phyloP scores from a whole-genome alignment of 2,329 filamentous ascomycete genomes.

The Cytospora piceae region DNA sequence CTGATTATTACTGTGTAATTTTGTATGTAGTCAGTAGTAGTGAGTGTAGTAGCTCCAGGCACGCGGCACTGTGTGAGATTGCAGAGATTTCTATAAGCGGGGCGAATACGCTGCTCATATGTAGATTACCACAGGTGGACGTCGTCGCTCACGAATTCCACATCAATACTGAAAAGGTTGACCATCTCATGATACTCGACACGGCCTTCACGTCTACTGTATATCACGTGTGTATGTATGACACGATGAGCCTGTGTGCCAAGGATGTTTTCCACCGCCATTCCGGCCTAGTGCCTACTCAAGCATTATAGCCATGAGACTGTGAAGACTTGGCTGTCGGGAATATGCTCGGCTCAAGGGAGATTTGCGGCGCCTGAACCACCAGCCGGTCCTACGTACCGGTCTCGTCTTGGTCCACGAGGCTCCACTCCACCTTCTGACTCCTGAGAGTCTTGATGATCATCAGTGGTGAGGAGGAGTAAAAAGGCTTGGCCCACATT shows the following conservation, averaged over 20 bases:
- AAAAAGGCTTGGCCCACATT: background rate
- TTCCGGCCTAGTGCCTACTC: background rate
- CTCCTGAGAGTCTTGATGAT: background rate
- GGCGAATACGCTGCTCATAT: background rate
- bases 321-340: background rate
- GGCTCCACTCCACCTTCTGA: background rate
- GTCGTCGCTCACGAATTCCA: too few relatives aligned
- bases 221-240: too few relatives aligned
- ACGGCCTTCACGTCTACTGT: background rate
- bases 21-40: background rate
- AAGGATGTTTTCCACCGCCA: background rate
- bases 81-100: background rate
- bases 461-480: background rate
- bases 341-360: background rate
- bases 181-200: too few relatives aligned
- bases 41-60: too few relatives aligned
- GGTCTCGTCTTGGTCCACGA: background rate
- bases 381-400: too few relatives aligned
- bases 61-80: constrained; percentile 1
- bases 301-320: background rate
- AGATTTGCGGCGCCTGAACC: constrained; percentile 2
- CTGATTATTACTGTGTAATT: background rate
- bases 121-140: too few relatives aligned
- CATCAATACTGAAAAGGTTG: too few relatives aligned
- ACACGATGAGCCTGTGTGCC: too few relatives aligned